Base-by-base conservation (phyloP, 345 rosid genomes). In the Ceriops zippeliana region DNA sequence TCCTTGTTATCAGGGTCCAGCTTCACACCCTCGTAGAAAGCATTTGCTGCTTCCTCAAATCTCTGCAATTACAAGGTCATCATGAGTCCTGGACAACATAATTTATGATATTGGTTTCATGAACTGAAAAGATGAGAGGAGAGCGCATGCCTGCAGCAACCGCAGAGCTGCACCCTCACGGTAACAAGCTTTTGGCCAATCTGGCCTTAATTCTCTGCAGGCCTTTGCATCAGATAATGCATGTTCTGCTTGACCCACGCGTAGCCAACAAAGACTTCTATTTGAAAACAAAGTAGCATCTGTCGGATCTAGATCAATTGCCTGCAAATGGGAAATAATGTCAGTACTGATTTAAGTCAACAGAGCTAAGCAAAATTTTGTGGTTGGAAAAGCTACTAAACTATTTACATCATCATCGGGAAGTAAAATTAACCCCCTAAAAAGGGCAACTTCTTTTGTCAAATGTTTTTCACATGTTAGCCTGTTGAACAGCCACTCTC, bases 161-260 rank as follows among this genome's bases (percentile, higher is more conserved):
- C 85, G 87, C 68, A 93, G 84, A 75, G 98, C 96, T 70, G 95
- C 90, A 11, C 98, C 98, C 85, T 91, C 98, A 70, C 96, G 83
- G 74, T 83, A 93, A 78, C 96, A 93, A 56, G 83, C 96, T 83
- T 93, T 90, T 38, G 95, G 73, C 97, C 97, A 91, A 65, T 89
- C 88, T 0, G 95, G 90, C 77, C 80, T 86, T 58, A 89, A 70
- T 76, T 76, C 84, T 83, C 88, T 85, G 70, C 95, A 93, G 27
- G 79, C 80, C 84, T 75, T 86, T 35, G 90, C 97, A 84, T 93
- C 98, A 7, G 84, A 76, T 64, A 91, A 80, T 10, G 98, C 96
- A n/a, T 83, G 88, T 32, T 89, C 95, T 52, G 88, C 81, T 73
- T 91, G 90, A 60, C 95, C 91, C 49, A 84, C 66, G 31, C 75